Base-by-base conservation (phyloP, 176 grass and related monocot species). In the Leersia perrieri region DNA sequence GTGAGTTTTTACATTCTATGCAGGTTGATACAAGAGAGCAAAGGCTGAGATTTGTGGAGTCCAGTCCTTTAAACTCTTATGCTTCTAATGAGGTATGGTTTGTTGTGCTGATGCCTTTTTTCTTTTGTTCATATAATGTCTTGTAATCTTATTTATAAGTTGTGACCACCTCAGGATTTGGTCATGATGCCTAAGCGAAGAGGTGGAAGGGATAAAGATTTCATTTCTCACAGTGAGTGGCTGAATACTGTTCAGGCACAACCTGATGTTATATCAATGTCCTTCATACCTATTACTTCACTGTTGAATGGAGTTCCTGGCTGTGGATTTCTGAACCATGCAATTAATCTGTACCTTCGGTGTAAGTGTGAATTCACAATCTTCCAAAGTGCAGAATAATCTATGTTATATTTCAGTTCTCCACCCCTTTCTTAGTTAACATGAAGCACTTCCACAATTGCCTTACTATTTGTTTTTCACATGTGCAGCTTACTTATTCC, bases 261-360 rank as follows among this genome's bases (percentile, higher is more conserved):
- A 76, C 95, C 95, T 34, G 90, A 95, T 91, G 90, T 93, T 74
- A 95, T 95, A 39, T 95, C 88, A 45, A 95, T 98, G 95, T 93
- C 95, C 55, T 98, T 98, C 87, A 77, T 98, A 74, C 95, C 95
- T 65, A 98, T 98, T 80, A 95, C 95, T 78, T 98, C 95, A 82
- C 82, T 98, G 31, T 88, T 98, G 88, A 93, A 91, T 86, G 95
- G 92, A 82, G 90, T 98, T 76, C 95, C 92, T 86, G 95, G 95
- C 61, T 93, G 92, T 83, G 95, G 95, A 57, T 98, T 98, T 88
- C 80, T 98, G 83, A 98, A 72, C 82, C 95, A 98, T 77, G 95
- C 95, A 61, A 93, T 98, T 81, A 98, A 98, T 91, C 76, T 95
- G 16, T 98, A 98, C 67, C 86, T 98, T 65, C 88, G 95, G 26